Conservation (phyloP, 306 rosid genomes). For the Castanea mollissima region DNA sequence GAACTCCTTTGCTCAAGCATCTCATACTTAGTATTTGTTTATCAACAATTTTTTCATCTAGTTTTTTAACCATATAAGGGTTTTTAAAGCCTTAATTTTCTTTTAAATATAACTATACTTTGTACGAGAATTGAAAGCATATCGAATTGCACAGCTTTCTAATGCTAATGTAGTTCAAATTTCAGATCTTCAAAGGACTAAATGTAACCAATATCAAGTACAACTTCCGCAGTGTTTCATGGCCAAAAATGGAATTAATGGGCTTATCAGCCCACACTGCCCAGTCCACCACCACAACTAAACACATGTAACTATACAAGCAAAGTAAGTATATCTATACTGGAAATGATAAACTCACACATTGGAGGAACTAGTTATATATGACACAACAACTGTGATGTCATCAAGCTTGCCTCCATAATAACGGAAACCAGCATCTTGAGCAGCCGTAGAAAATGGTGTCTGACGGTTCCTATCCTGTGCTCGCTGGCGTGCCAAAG, state of each 20-base stretch:
- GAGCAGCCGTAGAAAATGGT: constrained; percentile 87
- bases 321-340: background rate
- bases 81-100: too few species aligned
- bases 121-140: background rate
- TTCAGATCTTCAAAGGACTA: too few species aligned
- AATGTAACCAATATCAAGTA: background rate
- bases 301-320: constrained; percentile 6
- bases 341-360: constrained; percentile 19
- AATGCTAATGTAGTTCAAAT: background rate
- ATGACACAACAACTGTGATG: constrained; percentile 78
- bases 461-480: constrained; percentile 62
- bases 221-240: background rate
- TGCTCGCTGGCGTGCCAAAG: constrained; percentile 77
- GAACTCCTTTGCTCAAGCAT: too few species aligned
- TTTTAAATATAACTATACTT: too few species aligned
- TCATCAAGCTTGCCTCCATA: constrained; percentile 95
- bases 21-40: too few species aligned
- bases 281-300: constrained; percentile 2
- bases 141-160: background rate
- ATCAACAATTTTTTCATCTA: too few species aligned
- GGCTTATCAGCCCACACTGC: background rate
- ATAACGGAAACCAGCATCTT: constrained; percentile 78
- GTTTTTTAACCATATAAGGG: too few species aligned
- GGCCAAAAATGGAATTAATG: constrained; percentile 17
- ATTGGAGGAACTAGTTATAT: constrained; percentile 39